Evolutionary conservation across 1,139 yeast species (phyloP).

Genomic region (Meyerozyma athensensis): DNA sequence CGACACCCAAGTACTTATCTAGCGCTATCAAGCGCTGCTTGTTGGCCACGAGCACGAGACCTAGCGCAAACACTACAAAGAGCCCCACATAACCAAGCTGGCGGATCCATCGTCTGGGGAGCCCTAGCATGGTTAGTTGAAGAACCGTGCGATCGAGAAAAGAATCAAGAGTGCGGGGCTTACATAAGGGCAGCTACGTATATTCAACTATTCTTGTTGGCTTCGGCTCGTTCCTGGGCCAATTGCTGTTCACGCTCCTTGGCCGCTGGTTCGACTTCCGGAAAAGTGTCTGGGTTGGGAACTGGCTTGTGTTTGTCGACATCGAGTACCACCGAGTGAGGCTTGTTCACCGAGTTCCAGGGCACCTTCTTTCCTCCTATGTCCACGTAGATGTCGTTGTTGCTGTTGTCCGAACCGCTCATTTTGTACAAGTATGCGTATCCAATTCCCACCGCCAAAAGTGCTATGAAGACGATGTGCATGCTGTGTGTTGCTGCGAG

Average conservation of each 20-base stretch:
- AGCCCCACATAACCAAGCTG: constrained; percentile 18
- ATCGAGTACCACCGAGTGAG: constrained; percentile 36
- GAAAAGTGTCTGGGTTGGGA: constrained; percentile 25
- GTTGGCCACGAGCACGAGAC: constrained; percentile 29
- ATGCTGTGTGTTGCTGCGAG: constrained; percentile 2
- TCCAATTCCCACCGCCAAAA: background rate
- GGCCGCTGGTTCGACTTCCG: constrained; percentile 27
- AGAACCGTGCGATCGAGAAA: background rate
- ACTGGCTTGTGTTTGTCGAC: constrained; percentile 29
- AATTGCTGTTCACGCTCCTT: constrained; percentile 17
- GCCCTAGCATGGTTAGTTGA: constrained; percentile 7
- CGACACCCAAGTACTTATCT: constrained; percentile 25
- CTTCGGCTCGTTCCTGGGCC: constrained; percentile 7
- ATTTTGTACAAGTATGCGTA: background rate
- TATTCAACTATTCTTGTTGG: background rate
- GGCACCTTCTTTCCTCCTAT: constrained; percentile 38
- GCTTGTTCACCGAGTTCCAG: constrained; percentile 33
- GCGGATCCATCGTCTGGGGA: constrained; percentile 18
- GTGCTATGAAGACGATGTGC: background rate
- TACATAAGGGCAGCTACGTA: background rate
- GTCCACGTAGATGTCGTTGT: constrained; percentile 15
- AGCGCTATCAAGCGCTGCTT: constrained; percentile 26
- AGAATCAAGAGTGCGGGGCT: background rate
- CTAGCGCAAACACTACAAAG: constrained; percentile 15
- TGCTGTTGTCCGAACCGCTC: background rate